phyloP scores from a whole-genome alignment of 73 alveolate species.

The Halteria grandinella region DNA sequence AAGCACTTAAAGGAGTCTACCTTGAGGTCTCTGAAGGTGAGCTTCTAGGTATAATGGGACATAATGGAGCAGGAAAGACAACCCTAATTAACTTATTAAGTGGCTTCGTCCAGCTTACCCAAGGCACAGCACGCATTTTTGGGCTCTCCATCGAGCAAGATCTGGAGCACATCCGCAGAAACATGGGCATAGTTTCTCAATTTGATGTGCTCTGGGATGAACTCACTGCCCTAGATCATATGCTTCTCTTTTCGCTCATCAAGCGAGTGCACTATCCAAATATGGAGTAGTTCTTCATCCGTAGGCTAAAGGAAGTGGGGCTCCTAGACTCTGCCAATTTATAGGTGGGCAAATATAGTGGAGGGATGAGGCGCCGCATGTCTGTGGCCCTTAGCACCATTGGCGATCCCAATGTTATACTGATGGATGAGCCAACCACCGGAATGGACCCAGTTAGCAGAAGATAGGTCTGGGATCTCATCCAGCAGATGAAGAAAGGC shows the following conservation, averaged over 20 bases:
- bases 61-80: conserved; percentile 87
- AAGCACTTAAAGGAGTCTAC: too few species aligned
- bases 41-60: conserved; percentile 74
- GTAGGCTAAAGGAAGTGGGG: conserved; percentile 23
- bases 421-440: conserved; percentile 78
- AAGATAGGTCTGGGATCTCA: conserved; percentile 71
- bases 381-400: conserved; percentile 64
- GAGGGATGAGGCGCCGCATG: conserved; percentile 78
- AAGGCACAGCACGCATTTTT: conserved; percentile 53
- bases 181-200: conserved; percentile 69
- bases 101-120: conserved; percentile 59
- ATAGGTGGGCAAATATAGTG: conserved; percentile 50
- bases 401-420: conserved; percentile 69
- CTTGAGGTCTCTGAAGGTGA: conserved; percentile 60
- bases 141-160: conserved; percentile 27
- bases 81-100: conserved; percentile 75
- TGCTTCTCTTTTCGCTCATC: conserved; percentile 41
- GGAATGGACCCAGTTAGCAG: conserved; percentile 78
- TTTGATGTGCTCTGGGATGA: conserved; percentile 70
- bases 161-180: conserved; percentile 43
- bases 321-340: conserved; percentile 30
- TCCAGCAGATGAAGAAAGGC: conserved; percentile 57
- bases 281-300: conserved; percentile 15
- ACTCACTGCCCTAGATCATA: conserved; percentile 68
- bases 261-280: conserved; percentile 33